Evolutionary conservation across 805 yeast genomes (phyloP), one percentile per base, ranked within the genome.

Genomic region (Starmerella cellae): DNA sequence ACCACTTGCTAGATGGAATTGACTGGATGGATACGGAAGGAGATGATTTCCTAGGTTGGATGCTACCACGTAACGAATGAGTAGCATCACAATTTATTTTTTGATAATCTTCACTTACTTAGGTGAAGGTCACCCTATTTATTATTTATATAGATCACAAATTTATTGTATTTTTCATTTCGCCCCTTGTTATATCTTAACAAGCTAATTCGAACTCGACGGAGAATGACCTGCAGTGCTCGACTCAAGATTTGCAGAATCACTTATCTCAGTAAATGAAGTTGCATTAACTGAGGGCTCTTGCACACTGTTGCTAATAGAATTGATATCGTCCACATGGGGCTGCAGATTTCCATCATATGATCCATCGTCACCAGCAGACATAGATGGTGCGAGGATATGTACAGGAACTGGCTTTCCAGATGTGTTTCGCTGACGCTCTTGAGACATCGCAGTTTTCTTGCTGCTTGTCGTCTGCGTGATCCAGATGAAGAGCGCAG

Each of bases 1-100:
- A 57, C 31, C 48, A 58, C 3, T 41, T 61, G n/a, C 44, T 61
- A 58, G 91, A 82, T 52, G 80, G 85, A 22, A 75, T 78, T 27
- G 87, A 84, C 24, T 83, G 94, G 94, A 71, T 78, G 57, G 85
- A 82, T 55, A 78, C 76, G 26, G 82, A 77, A 40, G 71, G 70
- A 36, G 96, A 87, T 56, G 96, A 87, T 57, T 80, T 87, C 55
- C 64, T 87, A 37, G 96, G 96, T 11, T 87, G 95, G 95, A 81
- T 87, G 66, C 48, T 44, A 20, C 50, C 50, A 3, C 30, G 55
- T 2, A 47, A 42, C 11, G 53, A 45, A 9, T 53, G 35, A 38
- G 3, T 22, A 9, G 28, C 13, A 24, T 13, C 3, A 9, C 11
- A 9, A 24, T 9, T 18, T 29, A 20, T 29, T 19, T 4, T 37